A percentile compares a stretch with the other conserved stretches of the same genome.
Evolutionary conservation across 306 rosid species (phyloP).

Genomic region (Oemleria cerasiformis): DNA sequence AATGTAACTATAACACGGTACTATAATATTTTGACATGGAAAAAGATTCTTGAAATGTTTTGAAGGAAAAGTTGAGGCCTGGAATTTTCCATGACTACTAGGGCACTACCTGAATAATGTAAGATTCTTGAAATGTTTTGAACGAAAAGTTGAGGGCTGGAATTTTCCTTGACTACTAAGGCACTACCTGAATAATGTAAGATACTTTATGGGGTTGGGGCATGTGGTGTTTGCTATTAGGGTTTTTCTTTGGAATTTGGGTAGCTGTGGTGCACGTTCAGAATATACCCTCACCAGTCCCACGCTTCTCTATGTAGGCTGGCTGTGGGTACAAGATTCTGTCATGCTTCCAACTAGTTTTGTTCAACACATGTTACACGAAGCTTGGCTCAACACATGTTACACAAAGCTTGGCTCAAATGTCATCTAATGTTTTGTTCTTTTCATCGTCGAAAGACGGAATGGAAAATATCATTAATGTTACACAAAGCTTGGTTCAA

Average conservation of each 20-base stretch:
- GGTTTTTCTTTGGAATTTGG: constrained; percentile 8
- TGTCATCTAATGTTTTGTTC: neutral
- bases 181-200: neutral
- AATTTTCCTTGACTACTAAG: constrained; percentile 3
- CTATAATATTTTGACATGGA: neutral
- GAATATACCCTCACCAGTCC: constrained; percentile 14
- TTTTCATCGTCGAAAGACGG: neutral
- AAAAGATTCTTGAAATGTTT: constrained; percentile 23
- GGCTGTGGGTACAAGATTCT: neutral
- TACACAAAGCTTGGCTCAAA: neutral
- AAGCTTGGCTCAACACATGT: neutral
- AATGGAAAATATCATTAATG: neutral
- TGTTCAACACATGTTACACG: neutral
- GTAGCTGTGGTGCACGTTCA: constrained; percentile 10
- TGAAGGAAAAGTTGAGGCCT: constrained; percentile 17
- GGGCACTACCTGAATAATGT: neutral
- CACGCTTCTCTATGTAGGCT: neutral
- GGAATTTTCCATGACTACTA: constrained; percentile 10
- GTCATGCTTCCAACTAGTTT: neutral
- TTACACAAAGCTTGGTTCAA: neutral
- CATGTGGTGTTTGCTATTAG: neutral
- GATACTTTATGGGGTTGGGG: no score
- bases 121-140: neutral
- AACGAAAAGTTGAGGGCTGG: constrained; percentile 15
- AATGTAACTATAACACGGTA: no score